Conservation (phyloP, 83 land plant species). For the Diphasiastrum complanatum region DNA sequence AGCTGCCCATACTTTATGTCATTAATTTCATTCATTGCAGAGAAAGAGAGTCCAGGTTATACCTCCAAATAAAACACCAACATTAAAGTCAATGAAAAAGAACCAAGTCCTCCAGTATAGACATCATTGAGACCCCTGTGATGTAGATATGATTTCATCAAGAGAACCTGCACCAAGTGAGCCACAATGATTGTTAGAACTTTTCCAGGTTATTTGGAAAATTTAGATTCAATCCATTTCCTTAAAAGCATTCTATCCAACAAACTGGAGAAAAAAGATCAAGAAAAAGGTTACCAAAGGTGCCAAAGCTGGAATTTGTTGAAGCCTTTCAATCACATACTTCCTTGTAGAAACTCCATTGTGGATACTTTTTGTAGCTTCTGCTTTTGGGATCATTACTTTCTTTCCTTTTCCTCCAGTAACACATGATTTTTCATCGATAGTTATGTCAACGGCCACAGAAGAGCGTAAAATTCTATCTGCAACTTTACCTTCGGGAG, state of each 20-base stretch:
- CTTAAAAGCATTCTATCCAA: neutral
- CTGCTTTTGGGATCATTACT: neutral
- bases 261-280: too few species aligned
- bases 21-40: too few species aligned
- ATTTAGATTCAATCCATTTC: neutral
- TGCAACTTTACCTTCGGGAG: neutral
- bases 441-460: slow-evolving; percentile 7
- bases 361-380: neutral
- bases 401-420: neutral
- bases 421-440: neutral
- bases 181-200: neutral
- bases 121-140: slow-evolving; percentile 6
- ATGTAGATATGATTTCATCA: too few species aligned
- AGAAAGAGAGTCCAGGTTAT: neutral
- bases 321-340: slow-evolving; percentile 6
- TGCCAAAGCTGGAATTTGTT: slow-evolving; percentile 9
- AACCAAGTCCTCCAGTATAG: slow-evolving; percentile 12
- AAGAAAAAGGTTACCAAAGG: too few species aligned
- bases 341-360: slow-evolving; percentile 10
- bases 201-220: neutral
- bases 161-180: slow-evolving; percentile 5
- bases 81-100: slow-evolving; percentile 6
- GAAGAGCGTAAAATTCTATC: neutral
- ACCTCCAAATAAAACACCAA: slow-evolving; percentile 13
- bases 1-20: too few species aligned